phyloP scores from a whole-genome alignment of 129 eudicot species.

The Artemisia argyi region DNA sequence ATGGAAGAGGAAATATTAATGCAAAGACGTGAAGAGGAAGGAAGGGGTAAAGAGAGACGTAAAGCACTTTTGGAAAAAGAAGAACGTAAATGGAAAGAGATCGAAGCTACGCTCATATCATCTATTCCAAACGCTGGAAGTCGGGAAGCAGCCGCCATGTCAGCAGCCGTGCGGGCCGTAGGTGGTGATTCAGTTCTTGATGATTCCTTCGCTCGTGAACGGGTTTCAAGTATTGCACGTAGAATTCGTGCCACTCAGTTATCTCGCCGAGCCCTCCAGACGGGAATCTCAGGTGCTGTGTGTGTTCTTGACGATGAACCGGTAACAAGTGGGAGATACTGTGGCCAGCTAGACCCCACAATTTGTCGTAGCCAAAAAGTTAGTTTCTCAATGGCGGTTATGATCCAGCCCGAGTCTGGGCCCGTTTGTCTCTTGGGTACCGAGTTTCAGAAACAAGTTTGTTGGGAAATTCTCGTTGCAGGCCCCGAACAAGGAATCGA shows the following conservation, averaged over 20 bases:
- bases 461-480: conserved; percentile 97
- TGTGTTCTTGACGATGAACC: conserved; percentile 99
- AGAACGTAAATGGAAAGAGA: conserved; percentile 99
- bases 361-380: conserved; percentile 78
- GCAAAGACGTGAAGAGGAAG: conserved; percentile 99
- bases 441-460: conserved; percentile 77
- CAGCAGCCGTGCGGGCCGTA: conserved; percentile 97
- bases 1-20: conserved; percentile 98
- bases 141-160: conserved; percentile 97
- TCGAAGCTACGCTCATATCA: conserved; percentile 93
- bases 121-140: conserved; percentile 97
- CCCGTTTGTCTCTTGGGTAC: conserved; percentile 94
- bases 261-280: conserved; percentile 91
- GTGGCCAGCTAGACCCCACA: conserved; percentile 81
- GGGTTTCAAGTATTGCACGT: conserved; percentile 90
- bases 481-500: conserved; percentile 99
- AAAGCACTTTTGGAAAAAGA: conserved; percentile 97
- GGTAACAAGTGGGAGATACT: conserved; percentile 78
- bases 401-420: conserved; percentile 98
- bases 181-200: conserved; percentile 99
- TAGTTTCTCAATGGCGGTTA: conserved; percentile 77
- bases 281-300: conserved; percentile 88
- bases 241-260: conserved; percentile 85
- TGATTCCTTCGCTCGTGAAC: conserved; percentile 93
- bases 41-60: conserved; percentile 95